A percentile compares a stretch with the other conserved stretches of the same genome.
Evolutionary conservation across 441 rosid species (phyloP).

Genomic region (Syzygium malaccense): DNA sequence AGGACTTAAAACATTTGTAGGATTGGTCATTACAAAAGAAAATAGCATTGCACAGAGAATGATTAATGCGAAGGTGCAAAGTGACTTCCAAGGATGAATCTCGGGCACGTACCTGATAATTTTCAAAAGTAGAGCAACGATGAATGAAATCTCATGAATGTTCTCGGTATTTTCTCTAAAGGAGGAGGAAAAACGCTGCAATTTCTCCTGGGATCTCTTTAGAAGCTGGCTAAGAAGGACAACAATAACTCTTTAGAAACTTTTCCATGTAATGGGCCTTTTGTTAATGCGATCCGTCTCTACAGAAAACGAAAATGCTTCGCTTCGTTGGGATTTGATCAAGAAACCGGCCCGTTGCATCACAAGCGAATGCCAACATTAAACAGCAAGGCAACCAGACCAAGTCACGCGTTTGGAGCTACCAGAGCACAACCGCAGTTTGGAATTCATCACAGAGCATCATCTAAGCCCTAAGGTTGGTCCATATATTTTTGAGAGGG

Average conservation of each 20-base stretch:
- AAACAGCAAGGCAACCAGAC: not conserved
- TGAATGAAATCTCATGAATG: not conserved
- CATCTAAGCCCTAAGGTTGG: not conserved
- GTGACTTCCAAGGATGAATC: not conserved
- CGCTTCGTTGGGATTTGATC: not conserved
- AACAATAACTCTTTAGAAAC: not conserved
- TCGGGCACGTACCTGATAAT: not conserved
- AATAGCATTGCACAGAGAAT: not conserved
- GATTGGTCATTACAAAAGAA: not conserved
- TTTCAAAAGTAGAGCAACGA: not conserved
- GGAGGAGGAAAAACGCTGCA: not conserved
- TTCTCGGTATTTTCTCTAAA: not conserved
- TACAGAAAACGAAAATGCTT: not conserved
- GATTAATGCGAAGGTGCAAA: not conserved
- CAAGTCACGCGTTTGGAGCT: not conserved
- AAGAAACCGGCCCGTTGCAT: not conserved
- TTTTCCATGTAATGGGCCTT: not conserved
- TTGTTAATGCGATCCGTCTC: not conserved
- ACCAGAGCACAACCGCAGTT: not conserved
- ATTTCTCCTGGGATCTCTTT: accelerated
- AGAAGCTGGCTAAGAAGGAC: not conserved
- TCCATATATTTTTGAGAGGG: not conserved
- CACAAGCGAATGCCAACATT: not conserved
- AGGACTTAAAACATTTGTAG: not conserved
- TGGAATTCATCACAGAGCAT: not conserved